Percentiles rank a stretch among this genome's conserved stretches.
Conservation (phyloP, 352 stramenopile genomes). For the Globisporangium mamillatum region DNA sequence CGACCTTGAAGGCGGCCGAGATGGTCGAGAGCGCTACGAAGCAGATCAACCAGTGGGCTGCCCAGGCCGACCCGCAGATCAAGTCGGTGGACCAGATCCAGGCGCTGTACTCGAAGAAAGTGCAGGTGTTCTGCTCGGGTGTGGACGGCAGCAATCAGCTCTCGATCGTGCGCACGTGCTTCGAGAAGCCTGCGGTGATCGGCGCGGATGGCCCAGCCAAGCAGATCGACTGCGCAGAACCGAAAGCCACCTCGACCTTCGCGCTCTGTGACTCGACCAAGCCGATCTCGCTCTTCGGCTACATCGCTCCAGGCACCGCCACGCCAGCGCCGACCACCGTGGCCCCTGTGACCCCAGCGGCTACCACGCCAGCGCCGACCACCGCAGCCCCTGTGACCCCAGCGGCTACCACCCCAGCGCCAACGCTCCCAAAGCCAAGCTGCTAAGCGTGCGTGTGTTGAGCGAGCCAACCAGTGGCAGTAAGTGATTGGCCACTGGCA, state of each 20-base stretch:
- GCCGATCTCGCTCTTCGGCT: slow-evolving; percentile 45
- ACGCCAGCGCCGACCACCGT: slow-evolving; percentile 1
- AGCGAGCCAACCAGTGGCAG: background rate
- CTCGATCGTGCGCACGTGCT: slow-evolving; percentile 24
- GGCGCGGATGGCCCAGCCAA: slow-evolving; percentile 38
- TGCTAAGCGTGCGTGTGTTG: background rate
- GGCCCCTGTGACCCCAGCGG: slow-evolving; percentile 2
- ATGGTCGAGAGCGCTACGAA: slow-evolving; percentile 13
- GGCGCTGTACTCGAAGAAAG: slow-evolving; percentile 21
- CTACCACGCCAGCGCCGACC: background rate
- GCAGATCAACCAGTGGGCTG: slow-evolving; percentile 21
- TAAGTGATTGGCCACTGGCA: background rate
- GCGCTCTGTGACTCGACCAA: slow-evolving; percentile 38
- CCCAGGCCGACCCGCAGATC: slow-evolving; percentile 5
- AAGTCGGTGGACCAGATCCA: slow-evolving; percentile 11
- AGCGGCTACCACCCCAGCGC: background rate
- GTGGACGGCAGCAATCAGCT: slow-evolving; percentile 23
- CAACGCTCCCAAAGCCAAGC: slow-evolving; percentile 3
- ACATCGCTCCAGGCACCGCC: slow-evolving; percentile 26
- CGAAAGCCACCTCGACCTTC: slow-evolving; percentile 44
- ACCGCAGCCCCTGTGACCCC: background rate
- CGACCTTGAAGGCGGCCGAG: slow-evolving; percentile 17
- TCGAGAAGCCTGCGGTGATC: slow-evolving; percentile 29
- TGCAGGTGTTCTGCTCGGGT: slow-evolving; percentile 21
- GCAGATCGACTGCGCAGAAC: slow-evolving; percentile 48